phyloP scores from a whole-genome alignment of 768 basidiomycete species.

The Suillus paluster region DNA sequence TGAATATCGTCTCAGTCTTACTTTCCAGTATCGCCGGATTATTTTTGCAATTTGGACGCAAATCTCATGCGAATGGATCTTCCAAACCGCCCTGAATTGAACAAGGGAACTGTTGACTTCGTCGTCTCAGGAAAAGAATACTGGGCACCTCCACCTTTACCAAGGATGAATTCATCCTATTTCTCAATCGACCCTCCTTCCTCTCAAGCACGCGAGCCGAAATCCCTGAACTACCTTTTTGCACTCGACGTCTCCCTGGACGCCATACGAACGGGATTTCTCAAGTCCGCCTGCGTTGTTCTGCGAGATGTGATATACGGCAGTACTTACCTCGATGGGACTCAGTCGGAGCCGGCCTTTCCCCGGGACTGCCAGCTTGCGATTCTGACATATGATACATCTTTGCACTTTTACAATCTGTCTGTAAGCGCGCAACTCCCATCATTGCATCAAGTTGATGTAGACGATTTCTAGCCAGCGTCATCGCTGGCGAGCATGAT shows the following conservation, averaged over 20 bases:
- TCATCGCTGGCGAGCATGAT: conserved; percentile 65
- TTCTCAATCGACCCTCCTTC: conserved; percentile 53
- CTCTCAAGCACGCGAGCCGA: conserved; percentile 54
- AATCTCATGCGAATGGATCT: conserved; percentile 82
- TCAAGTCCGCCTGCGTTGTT: conserved; percentile 64
- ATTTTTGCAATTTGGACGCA: conserved; percentile 83
- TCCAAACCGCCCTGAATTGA: conserved; percentile 80
- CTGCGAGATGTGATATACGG: conserved; percentile 72
- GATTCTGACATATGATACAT: conserved; percentile 80
- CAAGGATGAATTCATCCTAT: conserved; percentile 56
- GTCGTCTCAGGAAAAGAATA: conserved; percentile 75
- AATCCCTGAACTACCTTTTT: conserved; percentile 80
- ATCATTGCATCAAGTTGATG: conserved; percentile 12
- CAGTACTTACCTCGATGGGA: conserved; percentile 43
- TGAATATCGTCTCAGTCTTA: background rate
- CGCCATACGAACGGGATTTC: conserved; percentile 69
- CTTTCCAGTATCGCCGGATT: conserved; percentile 69
- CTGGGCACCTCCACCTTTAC: conserved; percentile 76
- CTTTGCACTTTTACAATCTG: conserved; percentile 88
- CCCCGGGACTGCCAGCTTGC: conserved; percentile 63
- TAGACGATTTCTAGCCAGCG: conserved; percentile 38
- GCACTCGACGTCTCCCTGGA: conserved; percentile 82
- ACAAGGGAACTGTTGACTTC: conserved; percentile 92
- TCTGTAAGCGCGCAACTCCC: conserved; percentile 57
- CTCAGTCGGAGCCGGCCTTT: conserved; percentile 51